Base-by-base conservation (phyloP, 2,329 filamentous ascomycete species). In the Sordariomycetes sp. region DNA sequence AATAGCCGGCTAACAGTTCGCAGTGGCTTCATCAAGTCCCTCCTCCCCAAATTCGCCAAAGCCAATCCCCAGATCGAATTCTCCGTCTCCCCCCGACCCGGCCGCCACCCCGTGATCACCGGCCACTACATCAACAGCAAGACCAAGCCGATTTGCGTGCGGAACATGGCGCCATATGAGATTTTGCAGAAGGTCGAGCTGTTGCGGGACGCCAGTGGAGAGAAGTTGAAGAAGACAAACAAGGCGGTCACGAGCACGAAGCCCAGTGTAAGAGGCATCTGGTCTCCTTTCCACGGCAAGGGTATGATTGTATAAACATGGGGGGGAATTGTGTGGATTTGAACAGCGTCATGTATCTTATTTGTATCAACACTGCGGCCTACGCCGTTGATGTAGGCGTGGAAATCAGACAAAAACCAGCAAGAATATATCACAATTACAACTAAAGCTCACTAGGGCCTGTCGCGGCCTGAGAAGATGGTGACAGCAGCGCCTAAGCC, bases 91-190 rank as follows among this genome's bases (percentile, higher is more conserved):
- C 92, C 90, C 14, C 81, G 88, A 46, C 90, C 88, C n/a, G 70
- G 79, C 47, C 83, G 83, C 54, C 90, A 96, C 61, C 92, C 92
- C 24, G 76, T 94, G 42, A 77, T 98, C 49, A 78, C 82, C 48
- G 92, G 86, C 38, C 75, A 86, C 59, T 98, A 94, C 63, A 86
- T 96, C 68, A 96, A 95, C 58, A 88, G 90, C 42, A 72, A 78
- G 19, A 72, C 82, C 42, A 92, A 92, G 58, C 74, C 86, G 8
- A 76, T 96, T 34, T 95, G 88, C 58, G 87, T 96, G 37, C 76
- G 82, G 47, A 96, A 94, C 50, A 59, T 95, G 53, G 79, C 87
- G 46, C 75, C 79, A 20, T 74, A 81, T 39, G 81, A 94, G 56
- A 81, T 98, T 24, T 55, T 88, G 36, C 70, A 86, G 53, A 95